Evolutionary conservation across 2,329 filamentous ascomycete species (phyloP).

Genomic region (Ophiocordyceps camponoti-saundersi): DNA sequence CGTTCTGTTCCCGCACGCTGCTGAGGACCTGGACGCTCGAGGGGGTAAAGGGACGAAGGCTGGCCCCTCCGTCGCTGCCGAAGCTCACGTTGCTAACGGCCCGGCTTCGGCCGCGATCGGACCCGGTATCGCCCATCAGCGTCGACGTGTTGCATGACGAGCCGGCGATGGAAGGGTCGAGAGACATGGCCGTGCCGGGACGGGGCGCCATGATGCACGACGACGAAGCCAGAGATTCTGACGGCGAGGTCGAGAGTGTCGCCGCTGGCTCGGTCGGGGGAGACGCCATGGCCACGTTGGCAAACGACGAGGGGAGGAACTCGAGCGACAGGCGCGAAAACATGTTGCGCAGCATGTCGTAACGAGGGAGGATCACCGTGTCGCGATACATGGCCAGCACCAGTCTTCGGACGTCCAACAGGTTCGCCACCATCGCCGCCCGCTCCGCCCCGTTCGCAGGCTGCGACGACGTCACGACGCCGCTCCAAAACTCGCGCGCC

Average conservation of each 20-base stretch:
- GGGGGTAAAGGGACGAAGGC: slow-evolving; percentile 35
- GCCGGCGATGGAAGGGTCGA: slow-evolving; percentile 51
- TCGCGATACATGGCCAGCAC: slow-evolving; percentile 82
- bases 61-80: slow-evolving; percentile 31
- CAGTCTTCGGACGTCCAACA: slow-evolving; percentile 75
- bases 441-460: slow-evolving; percentile 15
- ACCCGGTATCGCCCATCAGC: slow-evolving; percentile 47
- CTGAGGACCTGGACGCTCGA: slow-evolving; percentile 19
- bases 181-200: slow-evolving; percentile 57
- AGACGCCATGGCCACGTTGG: slow-evolving; percentile 33
- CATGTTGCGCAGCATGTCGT: slow-evolving; percentile 74
- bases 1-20: slow-evolving; percentile 37
- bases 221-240: slow-evolving; percentile 18
- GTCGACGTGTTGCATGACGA: slow-evolving; percentile 67
- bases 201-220: slow-evolving; percentile 15
- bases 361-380: slow-evolving; percentile 70
- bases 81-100: slow-evolving; percentile 75
- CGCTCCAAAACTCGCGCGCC: slow-evolving; percentile 81
- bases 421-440: slow-evolving; percentile 30
- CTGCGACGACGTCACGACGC: slow-evolving; percentile 31
- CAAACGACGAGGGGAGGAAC: slow-evolving; percentile 41
- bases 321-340: slow-evolving; percentile 83
- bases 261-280: slow-evolving; percentile 29
- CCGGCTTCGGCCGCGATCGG: slow-evolving; percentile 47
- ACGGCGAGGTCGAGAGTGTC: slow-evolving; percentile 32